Base-by-base conservation (phyloP, 2,329 filamentous ascomycete species). In the Chalara sp. region DNA sequence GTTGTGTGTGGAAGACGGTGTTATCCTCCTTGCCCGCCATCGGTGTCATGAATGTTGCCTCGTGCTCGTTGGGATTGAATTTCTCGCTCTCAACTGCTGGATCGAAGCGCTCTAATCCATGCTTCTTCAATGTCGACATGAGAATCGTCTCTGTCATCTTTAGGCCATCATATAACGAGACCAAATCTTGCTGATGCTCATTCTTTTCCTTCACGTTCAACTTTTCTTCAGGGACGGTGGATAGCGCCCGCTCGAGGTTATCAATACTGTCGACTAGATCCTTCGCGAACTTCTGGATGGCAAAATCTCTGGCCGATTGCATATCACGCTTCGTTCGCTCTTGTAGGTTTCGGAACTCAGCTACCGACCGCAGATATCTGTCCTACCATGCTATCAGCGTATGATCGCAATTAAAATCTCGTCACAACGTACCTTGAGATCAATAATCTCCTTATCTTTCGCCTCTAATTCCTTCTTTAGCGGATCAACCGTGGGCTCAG, bases 291-390 rank as follows among this genome's bases (percentile, higher is more conserved):
- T 85, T 75, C 68, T 96, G 89, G 65, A 99, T 93, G 64, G 92
- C 93, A 63, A 96, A 99, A 72, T 95, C 88, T 62, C 86, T 85
- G 21, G 92, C 89, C 21, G 80, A 73, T 71, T 93, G 88, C 68
- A 95, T 85, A 61, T 99, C 93, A 66, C 93, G 89, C 69, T 85
- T 81, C 42, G 89, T 95, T 66, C 93, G 89, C 66, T 96, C 89
- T 75, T 97, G 92, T 47, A 99, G 87, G 74, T 97, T 99, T 68
- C 89, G 89, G 81, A 95, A 97, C 65, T 99, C 93, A 72, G 93
- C 93, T 58, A 97, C 84, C 50, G 87, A 87, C 68, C 93, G 92
- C 57, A 96, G 81, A 72, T 90, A 95, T 76, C 90, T 93, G 73
- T 97, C 93, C 93, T 97, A 53, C 40, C n/a, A 21, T 35, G 35